Evolutionary conservation across 2,329 filamentous ascomycete genomes (phyloP).

Genomic region (Simplicillium aogashimaense): DNA sequence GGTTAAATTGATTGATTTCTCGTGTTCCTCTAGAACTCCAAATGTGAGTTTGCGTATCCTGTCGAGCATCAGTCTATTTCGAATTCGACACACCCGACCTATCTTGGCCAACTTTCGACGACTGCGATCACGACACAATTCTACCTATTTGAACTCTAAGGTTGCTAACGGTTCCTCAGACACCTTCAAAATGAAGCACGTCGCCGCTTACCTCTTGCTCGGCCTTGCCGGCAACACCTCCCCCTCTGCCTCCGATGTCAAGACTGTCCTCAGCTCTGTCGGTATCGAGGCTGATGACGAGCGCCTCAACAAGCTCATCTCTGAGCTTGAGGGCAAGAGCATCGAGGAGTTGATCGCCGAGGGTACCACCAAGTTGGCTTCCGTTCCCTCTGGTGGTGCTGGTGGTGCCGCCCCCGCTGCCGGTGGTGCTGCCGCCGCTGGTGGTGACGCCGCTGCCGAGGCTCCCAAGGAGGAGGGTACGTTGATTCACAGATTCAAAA

Average conservation of each 20-base stretch:
- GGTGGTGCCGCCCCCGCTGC: conserved; percentile 60
- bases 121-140: too few relatives aligned
- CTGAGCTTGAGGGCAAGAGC: conserved; percentile 86
- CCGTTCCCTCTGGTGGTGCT: conserved; percentile 85
- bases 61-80: neutral
- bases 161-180: conserved; percentile 10
- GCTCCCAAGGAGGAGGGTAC: conserved; percentile 60
- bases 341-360: conserved; percentile 92
- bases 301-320: conserved; percentile 76
- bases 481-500: conserved; percentile 23
- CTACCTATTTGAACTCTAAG: too few relatives aligned
- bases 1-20: conserved; percentile 99
- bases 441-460: conserved; percentile 50
- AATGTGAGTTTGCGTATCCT: conserved; percentile 21
- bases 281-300: conserved; percentile 89
- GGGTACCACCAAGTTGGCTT: conserved; percentile 89
- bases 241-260: conserved; percentile 80
- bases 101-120: too few relatives aligned
- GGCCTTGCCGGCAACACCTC: conserved; percentile 84
- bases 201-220: conserved; percentile 98
- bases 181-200: conserved; percentile 89
- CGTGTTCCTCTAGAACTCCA: conserved; percentile 51
- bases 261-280: conserved; percentile 80
- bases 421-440: conserved; percentile 58
- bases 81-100: too few relatives aligned